A percentile compares a stretch with the other conserved stretches of the same genome.
phyloP scores from a whole-genome alignment of 179 eudicot genomes.

The Carnegiea gigantea region DNA sequence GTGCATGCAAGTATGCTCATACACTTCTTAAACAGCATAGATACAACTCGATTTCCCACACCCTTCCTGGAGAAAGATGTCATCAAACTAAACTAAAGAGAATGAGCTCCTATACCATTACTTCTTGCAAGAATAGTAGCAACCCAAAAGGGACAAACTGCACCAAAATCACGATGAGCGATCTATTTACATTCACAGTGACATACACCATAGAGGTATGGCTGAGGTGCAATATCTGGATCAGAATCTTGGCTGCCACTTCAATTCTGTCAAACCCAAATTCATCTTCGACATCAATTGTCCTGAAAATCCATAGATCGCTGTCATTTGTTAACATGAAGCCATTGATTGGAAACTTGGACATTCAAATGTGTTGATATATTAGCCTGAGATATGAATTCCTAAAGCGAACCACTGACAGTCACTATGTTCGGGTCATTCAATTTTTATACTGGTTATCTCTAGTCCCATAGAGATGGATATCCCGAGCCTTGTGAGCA shows the following conservation, averaged over 20 bases:
- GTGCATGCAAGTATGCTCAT: background rate
- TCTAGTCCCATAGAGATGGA: too few species aligned
- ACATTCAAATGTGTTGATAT: background rate
- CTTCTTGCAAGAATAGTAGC: background rate
- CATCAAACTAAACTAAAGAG: background rate
- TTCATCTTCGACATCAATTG: background rate
- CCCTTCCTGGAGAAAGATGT: background rate
- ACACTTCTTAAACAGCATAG: background rate
- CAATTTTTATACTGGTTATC: background rate
- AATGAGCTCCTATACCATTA: background rate
- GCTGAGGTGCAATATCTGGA: background rate
- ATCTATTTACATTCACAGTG: background rate
- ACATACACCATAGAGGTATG: background rate
- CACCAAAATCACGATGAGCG: background rate
- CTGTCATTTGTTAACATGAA: constrained; percentile 8
- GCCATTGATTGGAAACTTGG: background rate
- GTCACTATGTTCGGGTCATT: background rate
- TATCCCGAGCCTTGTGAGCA: background rate
- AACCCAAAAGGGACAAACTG: background rate
- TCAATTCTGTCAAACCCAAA: background rate
- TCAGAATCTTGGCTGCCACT: constrained; percentile 2
- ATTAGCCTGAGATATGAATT: too few species aligned
- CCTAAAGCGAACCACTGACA: too few species aligned
- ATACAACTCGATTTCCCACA: background rate
- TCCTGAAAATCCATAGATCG: constrained; percentile 13